Percentiles rank a stretch among this genome's conserved stretches.
Evolutionary conservation across 2,329 filamentous ascomycete genomes (phyloP).

Genomic region (Zelopaecilomyces penicillatus): DNA sequence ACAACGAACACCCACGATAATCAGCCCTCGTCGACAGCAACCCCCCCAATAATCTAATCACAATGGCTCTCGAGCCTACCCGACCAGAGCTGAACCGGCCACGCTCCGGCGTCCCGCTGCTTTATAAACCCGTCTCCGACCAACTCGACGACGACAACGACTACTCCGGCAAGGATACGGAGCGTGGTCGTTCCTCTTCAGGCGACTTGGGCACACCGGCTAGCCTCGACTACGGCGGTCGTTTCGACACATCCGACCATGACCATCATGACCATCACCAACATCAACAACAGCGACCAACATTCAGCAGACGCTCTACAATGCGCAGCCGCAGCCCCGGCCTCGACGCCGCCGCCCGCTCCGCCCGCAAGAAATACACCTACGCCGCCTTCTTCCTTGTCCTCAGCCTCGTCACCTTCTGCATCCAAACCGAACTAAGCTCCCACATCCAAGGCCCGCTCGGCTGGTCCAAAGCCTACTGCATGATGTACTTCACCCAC

Average conservation of each 20-base stretch:
- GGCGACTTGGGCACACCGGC: slow-evolving; percentile 1
- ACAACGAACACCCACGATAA: too few species aligned
- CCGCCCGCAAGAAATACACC: slow-evolving; percentile 72
- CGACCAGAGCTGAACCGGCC: too few species aligned
- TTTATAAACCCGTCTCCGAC: slow-evolving; percentile 26
- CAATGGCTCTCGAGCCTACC: slow-evolving; percentile 31
- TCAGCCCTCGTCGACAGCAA: neutral
- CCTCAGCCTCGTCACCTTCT: slow-evolving; percentile 78
- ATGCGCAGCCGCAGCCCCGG: slow-evolving; percentile 74
- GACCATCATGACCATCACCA: too few species aligned
- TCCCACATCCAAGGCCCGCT: slow-evolving; percentile 89
- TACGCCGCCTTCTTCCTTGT: slow-evolving; percentile 78
- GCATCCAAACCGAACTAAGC: slow-evolving; percentile 90
- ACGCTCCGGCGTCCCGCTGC: slow-evolving; percentile 34
- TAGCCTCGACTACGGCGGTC: slow-evolving; percentile 15
- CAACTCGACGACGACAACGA: slow-evolving; percentile 16
- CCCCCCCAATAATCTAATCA: slow-evolving; percentile 13
- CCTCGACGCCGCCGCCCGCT: slow-evolving; percentile 24
- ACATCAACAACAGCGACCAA: slow-evolving; percentile 17
- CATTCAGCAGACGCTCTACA: slow-evolving; percentile 44
- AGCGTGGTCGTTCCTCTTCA: slow-evolving; percentile 6
- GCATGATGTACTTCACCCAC: slow-evolving; percentile 97
- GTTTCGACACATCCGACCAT: neutral
- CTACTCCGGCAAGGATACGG: slow-evolving; percentile 2
- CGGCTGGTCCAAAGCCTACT: slow-evolving; percentile 97